Evolutionary conservation across 1,284 basidiomycete genomes (phyloP).

Genomic region (Heimioporus punctisporus): DNA sequence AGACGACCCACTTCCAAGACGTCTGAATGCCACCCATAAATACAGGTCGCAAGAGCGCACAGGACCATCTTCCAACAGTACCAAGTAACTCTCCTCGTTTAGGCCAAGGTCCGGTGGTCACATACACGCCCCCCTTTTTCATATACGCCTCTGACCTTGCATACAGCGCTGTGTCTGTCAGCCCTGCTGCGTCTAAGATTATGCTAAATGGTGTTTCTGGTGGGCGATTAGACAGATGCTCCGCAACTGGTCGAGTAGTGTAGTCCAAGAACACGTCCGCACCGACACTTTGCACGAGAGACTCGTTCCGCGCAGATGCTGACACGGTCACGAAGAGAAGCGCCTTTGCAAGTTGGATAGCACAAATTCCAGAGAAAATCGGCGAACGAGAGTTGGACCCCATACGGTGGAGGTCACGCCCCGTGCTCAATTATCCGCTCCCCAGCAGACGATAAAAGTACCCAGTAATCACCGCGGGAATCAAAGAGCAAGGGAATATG

Average conservation of each 20-base stretch:
- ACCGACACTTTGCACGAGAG: no score
- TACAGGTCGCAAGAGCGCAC: conserved; percentile 35
- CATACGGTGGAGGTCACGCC: conserved; percentile 60
- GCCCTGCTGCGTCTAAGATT: conserved; percentile 44
- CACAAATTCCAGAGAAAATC: conserved; percentile 64
- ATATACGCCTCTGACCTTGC: conserved; percentile 44
- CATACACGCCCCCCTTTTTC: conserved; percentile 44
- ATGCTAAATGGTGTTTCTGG: conserved; percentile 43
- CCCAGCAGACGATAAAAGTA: conserved; percentile 51
- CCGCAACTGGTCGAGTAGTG: conserved; percentile 45
- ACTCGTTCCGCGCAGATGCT: conserved; percentile 88
- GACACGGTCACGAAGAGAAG: conserved; percentile 79
- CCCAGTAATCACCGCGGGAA: conserved; percentile 57
- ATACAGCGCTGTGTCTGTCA: conserved; percentile 39
- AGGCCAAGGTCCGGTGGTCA: conserved; percentile 45
- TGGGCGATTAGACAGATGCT: conserved; percentile 40
- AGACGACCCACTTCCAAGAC: conserved; percentile 40
- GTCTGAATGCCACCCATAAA: conserved; percentile 52
- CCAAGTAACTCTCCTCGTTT: conserved; percentile 14
- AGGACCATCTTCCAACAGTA: conserved; percentile 17
- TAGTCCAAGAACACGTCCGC: conserved; percentile 72
- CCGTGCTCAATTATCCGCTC: conserved; percentile 58
- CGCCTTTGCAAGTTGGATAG: conserved; percentile 74
- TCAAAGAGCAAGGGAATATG: conserved; percentile 60
- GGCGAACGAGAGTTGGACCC: conserved; percentile 59